A percentile compares a stretch with the other conserved stretches of the same genome.
These are phyloP conservation scores for Naumovozyma castellii DNA, from an alignment of 805 yeast genomes.

Conservation along the genomic window DNA sequence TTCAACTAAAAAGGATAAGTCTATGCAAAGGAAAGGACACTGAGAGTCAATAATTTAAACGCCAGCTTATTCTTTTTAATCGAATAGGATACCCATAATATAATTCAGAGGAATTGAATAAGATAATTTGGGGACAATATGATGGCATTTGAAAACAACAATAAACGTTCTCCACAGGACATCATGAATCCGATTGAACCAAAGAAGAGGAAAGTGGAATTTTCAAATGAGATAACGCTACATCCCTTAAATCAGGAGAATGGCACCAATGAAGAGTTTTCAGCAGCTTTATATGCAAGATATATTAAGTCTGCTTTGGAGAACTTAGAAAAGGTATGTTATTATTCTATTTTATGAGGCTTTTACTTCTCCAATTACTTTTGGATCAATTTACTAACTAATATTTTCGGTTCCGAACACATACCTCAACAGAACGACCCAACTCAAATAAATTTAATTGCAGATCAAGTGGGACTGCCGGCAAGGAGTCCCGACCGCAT, in stretches of 20 bases:
- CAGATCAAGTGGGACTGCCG: conserved; percentile 51
- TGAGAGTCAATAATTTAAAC: too few species aligned
- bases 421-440: conserved; percentile 34
- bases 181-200: conserved; percentile 10
- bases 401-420: neutral
- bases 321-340: conserved; percentile 50
- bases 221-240: conserved; percentile 20
- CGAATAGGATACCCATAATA: too few species aligned
- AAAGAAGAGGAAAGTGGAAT: conserved; percentile 28
- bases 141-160: conserved; percentile 27
- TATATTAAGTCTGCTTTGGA: conserved; percentile 61
- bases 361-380: conserved; percentile 2
- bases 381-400: conserved; percentile 12
- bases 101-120: neutral
- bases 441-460: conserved; percentile 47
- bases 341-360: conserved; percentile 1
- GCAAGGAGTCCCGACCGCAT: conserved; percentile 44
- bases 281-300: conserved; percentile 31
- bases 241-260: conserved; percentile 9
- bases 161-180: conserved; percentile 17
- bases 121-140: conserved; percentile 8
- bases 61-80: too few species aligned
- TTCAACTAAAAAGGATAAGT: too few species aligned
- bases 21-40: too few species aligned
- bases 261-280: conserved; percentile 19